phyloP scores from a whole-genome alignment of 2,329 filamentous ascomycete genomes.

The Cordyceps pruinosa region DNA sequence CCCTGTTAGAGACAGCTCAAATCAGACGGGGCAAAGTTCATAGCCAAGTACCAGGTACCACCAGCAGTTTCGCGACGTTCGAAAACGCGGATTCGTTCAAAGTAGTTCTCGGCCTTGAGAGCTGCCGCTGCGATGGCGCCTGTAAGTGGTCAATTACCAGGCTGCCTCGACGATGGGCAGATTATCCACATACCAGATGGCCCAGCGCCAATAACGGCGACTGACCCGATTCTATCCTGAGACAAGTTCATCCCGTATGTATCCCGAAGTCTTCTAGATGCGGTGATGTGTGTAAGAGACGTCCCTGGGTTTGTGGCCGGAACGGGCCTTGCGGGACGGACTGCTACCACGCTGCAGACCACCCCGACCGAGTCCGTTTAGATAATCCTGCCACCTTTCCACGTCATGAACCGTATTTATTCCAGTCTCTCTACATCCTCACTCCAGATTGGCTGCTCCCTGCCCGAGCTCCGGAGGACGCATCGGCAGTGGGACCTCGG shows the following conservation, averaged over 20 bases:
- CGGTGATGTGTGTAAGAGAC: neutral
- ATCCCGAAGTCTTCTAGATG: neutral
- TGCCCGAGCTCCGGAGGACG: neutral
- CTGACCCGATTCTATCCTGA: constrained; percentile 28
- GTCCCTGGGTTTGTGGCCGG: neutral
- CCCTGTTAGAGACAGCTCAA: neutral
- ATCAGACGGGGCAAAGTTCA: neutral
- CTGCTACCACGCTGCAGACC: neutral
- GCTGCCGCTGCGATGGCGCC: constrained; percentile 42
- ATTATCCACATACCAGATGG: constrained; percentile 28
- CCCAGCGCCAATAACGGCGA: constrained; percentile 38
- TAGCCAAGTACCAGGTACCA: constrained; percentile 34
- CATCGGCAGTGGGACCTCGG: neutral
- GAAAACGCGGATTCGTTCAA: constrained; percentile 35
- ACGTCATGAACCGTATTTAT: neutral
- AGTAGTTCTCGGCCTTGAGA: constrained; percentile 37
- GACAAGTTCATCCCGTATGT: neutral
- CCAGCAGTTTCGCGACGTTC: constrained; percentile 36
- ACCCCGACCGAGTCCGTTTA: neutral
- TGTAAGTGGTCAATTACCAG: constrained; percentile 16
- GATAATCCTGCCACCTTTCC: neutral
- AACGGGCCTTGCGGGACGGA: neutral
- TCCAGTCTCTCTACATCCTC: neutral
- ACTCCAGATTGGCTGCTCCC: neutral
- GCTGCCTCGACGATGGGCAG: neutral